Percentiles rank a stretch among this genome's conserved stretches.
These are phyloP conservation scores for Tuber umbilicatum DNA, from an alignment of 495 filamentous ascomycete species.

Conservation along the genomic window DNA sequence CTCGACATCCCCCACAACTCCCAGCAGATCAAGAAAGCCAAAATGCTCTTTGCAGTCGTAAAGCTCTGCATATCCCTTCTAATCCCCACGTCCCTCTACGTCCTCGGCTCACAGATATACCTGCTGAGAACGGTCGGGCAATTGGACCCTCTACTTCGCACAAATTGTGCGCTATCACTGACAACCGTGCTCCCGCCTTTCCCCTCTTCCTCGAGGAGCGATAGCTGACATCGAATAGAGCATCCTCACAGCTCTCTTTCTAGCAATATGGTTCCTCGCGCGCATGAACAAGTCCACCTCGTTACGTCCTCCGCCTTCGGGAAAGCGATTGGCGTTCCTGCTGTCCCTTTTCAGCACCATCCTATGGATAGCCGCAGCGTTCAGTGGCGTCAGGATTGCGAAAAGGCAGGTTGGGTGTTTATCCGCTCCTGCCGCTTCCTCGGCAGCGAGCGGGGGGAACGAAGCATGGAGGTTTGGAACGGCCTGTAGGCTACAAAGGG, in stretches of 20 bases:
- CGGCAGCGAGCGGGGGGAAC: neutral
- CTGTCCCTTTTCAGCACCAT: constrained; percentile 17
- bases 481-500: constrained; percentile 26
- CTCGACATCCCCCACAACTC: constrained; percentile 1
- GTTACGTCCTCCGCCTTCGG: constrained; percentile 19
- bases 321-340: constrained; percentile 23
- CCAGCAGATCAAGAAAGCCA: neutral
- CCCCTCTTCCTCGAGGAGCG: neutral
- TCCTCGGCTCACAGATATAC: constrained; percentile 24
- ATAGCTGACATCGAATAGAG: constrained; percentile 16
- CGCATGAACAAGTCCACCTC: constrained; percentile 23
- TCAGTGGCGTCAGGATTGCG: constrained; percentile 19
- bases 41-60: constrained; percentile 17
- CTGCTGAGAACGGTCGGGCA: constrained; percentile 23
- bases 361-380: constrained; percentile 28
- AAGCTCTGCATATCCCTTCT: constrained; percentile 30
- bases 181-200: constrained; percentile 15
- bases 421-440: neutral
- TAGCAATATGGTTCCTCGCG: constrained; percentile 26
- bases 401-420: neutral
- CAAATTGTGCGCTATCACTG: constrained; percentile 26
- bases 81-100: constrained; percentile 23
- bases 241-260: constrained; percentile 22
- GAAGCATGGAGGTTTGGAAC: constrained; percentile 26
- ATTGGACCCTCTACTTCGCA: constrained; percentile 19